A percentile compares a stretch with the other conserved stretches of the same genome.
Evolutionary conservation across 2,329 filamentous ascomycete genomes (phyloP).

Genomic region (Ciborinia camelliae): DNA sequence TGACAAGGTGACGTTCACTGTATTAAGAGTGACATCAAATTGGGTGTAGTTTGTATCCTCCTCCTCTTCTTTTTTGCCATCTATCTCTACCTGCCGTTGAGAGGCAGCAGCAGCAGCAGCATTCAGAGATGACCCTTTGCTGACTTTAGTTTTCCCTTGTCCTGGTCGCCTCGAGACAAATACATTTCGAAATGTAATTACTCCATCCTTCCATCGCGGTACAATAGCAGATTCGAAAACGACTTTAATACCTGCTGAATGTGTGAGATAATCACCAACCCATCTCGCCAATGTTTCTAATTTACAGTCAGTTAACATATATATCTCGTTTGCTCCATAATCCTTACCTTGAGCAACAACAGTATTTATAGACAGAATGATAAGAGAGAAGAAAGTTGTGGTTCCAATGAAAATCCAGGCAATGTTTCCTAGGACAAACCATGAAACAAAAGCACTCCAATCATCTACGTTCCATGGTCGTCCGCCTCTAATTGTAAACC

Average conservation of each 20-base stretch:
- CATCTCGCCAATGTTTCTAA: constrained; percentile 86
- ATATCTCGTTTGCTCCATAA: constrained; percentile 23
- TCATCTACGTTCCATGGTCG: constrained; percentile 95
- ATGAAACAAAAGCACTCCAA: constrained; percentile 92
- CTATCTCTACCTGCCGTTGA: constrained; percentile 53
- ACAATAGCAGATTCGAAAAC: constrained; percentile 98
- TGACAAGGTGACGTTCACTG: constrained; percentile 92
- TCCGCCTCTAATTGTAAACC: constrained; percentile 91
- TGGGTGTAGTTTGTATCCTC: constrained; percentile 98
- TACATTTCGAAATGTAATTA: constrained; percentile 95
- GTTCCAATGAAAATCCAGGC: constrained; percentile 96
- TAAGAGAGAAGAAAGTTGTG: constrained; percentile 91
- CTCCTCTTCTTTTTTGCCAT: constrained; percentile 47
- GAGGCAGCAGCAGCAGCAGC: constrained; percentile 84
- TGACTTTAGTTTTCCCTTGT: constrained; percentile 76
- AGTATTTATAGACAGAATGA: constrained; percentile 90
- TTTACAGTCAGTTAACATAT: constrained; percentile 24
- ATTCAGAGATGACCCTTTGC: constrained; percentile 81
- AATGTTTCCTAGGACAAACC: constrained; percentile 90
- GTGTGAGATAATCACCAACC: constrained; percentile 92
- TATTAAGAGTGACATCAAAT: constrained; percentile 91
- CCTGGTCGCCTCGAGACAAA: constrained; percentile 91
- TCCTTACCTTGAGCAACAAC: constrained; percentile 83
- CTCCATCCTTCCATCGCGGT: constrained; percentile 89
- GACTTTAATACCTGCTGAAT: constrained; percentile 87